A percentile compares a stretch with the other conserved stretches of the same genome.
These are phyloP conservation scores for Nannochloropsis oceanica DNA, from an alignment of 108 stramenopile species.

Conservation along the genomic window DNA sequence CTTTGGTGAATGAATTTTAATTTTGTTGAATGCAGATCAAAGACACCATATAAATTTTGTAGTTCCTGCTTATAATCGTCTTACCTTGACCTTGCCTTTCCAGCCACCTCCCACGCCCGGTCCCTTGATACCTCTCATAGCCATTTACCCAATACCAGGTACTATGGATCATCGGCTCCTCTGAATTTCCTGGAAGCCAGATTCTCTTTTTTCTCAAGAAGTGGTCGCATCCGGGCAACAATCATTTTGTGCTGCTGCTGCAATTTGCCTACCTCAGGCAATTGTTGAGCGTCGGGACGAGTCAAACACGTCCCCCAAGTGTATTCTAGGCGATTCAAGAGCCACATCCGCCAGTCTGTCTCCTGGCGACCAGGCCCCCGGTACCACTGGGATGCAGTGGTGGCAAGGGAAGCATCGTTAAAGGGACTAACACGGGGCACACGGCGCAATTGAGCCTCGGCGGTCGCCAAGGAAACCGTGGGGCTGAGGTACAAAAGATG, in stretches of 20 bases:
- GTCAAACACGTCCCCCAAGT: neutral
- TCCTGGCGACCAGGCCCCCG: neutral
- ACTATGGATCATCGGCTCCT: no score
- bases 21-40: no score
- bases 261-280: no score
- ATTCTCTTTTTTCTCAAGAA: no score
- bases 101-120: no score
- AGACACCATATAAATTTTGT: no score
- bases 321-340: neutral
- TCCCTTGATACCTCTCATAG: no score
- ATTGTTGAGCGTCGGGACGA: neutral
- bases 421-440: neutral
- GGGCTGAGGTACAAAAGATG: neutral
- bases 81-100: no score
- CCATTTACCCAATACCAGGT: no score
- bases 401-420: neutral
- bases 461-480: neutral
- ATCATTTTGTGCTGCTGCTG: neutral
- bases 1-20: no score
- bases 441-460: neutral
- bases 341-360: neutral
- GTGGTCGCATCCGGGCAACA: neutral
- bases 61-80: no score
- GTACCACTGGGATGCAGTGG: neutral
- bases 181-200: no score